These are phyloP conservation scores for Colletotrichum kahawae DNA, from an alignment of 2,329 filamentous ascomycete species.

Conservation along the genomic window DNA sequence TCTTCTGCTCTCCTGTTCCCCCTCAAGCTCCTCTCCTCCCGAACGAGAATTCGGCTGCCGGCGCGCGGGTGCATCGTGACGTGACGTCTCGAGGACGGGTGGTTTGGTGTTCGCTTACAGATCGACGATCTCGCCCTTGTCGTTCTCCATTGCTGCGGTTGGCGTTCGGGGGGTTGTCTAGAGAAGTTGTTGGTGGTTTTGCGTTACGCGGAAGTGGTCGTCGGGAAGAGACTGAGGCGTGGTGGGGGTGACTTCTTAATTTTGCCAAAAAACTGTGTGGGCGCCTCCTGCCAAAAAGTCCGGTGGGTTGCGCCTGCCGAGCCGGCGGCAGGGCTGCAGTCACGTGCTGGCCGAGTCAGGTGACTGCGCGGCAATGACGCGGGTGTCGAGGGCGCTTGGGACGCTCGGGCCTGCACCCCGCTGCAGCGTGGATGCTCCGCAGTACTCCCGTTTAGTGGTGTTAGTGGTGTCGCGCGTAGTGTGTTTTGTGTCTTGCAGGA, in stretches of 20 bases:
- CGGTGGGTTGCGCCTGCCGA: constrained; percentile 26
- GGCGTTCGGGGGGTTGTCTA: constrained; percentile 36
- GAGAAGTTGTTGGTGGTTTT: constrained; percentile 32
- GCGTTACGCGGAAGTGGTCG: constrained; percentile 22
- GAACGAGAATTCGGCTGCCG: neutral
- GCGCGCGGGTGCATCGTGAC: neutral
- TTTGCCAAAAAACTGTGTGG: constrained; percentile 29
- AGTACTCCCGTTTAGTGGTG: neutral
- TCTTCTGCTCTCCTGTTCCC: neutral
- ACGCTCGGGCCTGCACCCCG: neutral
- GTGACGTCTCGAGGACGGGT: neutral
- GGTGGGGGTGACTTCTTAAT: constrained; percentile 5
- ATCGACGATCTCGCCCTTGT: constrained; percentile 99
- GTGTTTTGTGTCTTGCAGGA: neutral
- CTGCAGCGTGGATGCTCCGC: neutral
- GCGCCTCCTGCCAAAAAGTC: neutral
- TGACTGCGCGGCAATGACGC: constrained; percentile 39
- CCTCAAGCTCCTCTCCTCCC: neutral
- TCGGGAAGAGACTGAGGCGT: constrained; percentile 7
- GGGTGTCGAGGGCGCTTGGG: neutral
- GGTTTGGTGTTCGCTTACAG: constrained; percentile 68
- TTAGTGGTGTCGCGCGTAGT: neutral
- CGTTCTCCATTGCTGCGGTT: constrained; percentile 93
- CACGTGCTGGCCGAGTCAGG: constrained; percentile 34
- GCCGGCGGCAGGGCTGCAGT: constrained; percentile 35